Base-by-base conservation (phyloP, 768 basidiomycete species). In the Suillus subalutaceus region DNA sequence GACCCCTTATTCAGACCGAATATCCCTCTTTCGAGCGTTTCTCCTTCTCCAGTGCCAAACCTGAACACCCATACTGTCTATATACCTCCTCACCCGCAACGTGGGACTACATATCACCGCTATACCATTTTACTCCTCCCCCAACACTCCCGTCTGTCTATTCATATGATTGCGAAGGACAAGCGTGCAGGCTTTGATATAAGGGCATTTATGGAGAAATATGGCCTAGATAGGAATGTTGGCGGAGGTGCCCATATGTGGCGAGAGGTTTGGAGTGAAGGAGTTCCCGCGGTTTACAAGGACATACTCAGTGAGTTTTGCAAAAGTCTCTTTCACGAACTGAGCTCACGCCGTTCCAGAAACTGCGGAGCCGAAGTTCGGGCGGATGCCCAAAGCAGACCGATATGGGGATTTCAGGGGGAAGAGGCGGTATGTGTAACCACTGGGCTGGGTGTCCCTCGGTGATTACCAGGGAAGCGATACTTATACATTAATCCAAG, bases 1-100 rank as follows among this genome's bases (percentile, higher is more conserved):
- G 44, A 46, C 63, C 43, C 23, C 63, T 41, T 43, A 12, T 53
- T 58, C 70, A 94, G 93, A 69, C 93, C 93, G 41, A 96, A 97
- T 76, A 85, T 97, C 66, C 82, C 89, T 2, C 85, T 98, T 65
- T 90, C 89, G 58, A 87, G 86, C 1, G 81, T 80, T n/a, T 80
- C 81, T 73, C 70, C 77, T 50, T 79, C 71, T 64, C 73, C 69
- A 15, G 80, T 87, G 62, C 70, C 78, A 4, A 72, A 82, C 44
- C 72, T 83, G 62, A 80, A 85, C 68, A 76, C 82, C 1, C 91
- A 92, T 74, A 91, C 90, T 7, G 79, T 80, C 32, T 98, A 96
- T 77, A 81, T 96, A 68, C 92, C 97, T 6, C 97, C 96, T 5
- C 95, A 97, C 70, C 97, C 97, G 4, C 92, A 94, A 74, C 85